A percentile compares a stretch with the other conserved stretches of the same genome.
phyloP scores from a whole-genome alignment of 2,329 filamentous ascomycete genomes.

The Talaromyces sp. region DNA sequence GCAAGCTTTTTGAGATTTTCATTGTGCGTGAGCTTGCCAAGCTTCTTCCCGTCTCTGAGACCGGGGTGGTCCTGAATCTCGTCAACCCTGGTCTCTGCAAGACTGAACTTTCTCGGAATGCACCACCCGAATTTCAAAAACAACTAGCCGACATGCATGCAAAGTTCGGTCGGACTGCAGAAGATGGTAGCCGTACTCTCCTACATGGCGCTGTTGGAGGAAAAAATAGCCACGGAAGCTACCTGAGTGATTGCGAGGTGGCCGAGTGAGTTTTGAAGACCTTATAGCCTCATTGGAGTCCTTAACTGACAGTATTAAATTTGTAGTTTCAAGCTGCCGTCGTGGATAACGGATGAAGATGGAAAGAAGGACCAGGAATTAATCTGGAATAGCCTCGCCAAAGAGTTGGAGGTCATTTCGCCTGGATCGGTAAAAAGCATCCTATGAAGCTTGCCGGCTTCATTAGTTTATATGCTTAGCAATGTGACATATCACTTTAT shows the following conservation, averaged over 20 bases:
- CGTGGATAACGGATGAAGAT: conserved; percentile 13
- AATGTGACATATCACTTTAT: background rate
- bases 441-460: background rate
- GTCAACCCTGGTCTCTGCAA: conserved; percentile 32
- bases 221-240: conserved; percentile 27
- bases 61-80: conserved; percentile 32
- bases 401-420: conserved; percentile 16
- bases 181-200: conserved; percentile 32
- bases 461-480: background rate
- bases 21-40: conserved; percentile 29
- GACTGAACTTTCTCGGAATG: conserved; percentile 27
- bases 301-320: background rate
- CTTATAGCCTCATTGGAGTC: background rate
- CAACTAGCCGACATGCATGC: conserved; percentile 23
- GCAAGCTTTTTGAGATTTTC: conserved; percentile 35
- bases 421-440: conserved; percentile 8
- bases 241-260: conserved; percentile 9
- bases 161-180: conserved; percentile 26
- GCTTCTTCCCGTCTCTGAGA: conserved; percentile 22
- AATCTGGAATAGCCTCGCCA: conserved; percentile 7
- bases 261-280: conserved; percentile 13
- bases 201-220: conserved; percentile 29
- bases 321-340: conserved; percentile 6
- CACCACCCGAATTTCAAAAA: conserved; percentile 25
- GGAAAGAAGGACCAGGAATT: conserved; percentile 7